Conservation (phyloP, 768 basidiomycete genomes). For the Mrakia gelida region DNA sequence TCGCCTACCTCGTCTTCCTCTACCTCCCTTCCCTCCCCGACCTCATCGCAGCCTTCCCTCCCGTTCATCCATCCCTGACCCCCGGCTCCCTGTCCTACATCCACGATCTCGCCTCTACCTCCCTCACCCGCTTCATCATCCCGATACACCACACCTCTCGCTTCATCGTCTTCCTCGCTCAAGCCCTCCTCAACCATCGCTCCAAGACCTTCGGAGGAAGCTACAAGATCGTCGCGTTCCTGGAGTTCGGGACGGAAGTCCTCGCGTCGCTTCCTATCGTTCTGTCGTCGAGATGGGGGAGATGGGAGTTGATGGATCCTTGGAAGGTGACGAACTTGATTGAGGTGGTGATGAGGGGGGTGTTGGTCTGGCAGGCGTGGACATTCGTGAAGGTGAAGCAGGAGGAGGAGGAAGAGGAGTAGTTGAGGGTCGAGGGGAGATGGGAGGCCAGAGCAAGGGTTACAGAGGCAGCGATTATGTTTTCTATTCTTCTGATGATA, state of each 20-base stretch:
- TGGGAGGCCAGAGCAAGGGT: too few relatives aligned
- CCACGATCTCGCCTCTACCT: background rate
- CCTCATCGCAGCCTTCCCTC: background rate
- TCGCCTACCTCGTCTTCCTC: background rate
- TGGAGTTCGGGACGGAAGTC: background rate
- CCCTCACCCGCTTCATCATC: background rate
- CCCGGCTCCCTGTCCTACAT: background rate
- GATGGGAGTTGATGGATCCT: constrained; percentile 8
- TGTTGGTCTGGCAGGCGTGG: background rate
- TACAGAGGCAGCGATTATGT: too few relatives aligned
- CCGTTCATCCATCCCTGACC: background rate
- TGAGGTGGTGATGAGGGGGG: background rate
- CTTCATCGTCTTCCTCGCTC: background rate
- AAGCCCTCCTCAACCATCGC: background rate
- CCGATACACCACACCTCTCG: background rate
- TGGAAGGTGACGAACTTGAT: constrained; percentile 2
- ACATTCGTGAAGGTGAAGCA: background rate
- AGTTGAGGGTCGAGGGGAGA: too few relatives aligned
- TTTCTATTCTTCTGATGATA: too few relatives aligned
- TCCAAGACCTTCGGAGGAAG: constrained; percentile 6
- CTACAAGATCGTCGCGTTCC: constrained; percentile 3
- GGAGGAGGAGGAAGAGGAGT: background rate
- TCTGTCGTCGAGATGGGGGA: constrained; percentile 1
- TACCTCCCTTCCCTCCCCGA: background rate
- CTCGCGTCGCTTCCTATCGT: background rate